These are phyloP conservation scores for Eurotiales sp. DNA, from an alignment of 2,329 filamentous ascomycete species.

Conservation along the genomic window DNA sequence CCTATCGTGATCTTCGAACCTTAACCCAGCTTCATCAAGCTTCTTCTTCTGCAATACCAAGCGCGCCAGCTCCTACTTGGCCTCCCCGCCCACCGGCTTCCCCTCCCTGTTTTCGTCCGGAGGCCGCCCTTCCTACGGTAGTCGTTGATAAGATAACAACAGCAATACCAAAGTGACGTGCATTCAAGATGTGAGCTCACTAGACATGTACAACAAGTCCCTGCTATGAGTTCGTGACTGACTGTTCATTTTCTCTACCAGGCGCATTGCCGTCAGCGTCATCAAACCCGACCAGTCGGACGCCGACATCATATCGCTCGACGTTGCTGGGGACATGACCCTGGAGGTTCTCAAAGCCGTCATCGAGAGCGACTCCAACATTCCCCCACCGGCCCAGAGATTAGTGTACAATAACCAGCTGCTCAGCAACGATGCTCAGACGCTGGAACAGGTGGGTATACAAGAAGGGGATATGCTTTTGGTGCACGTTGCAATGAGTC, in stretches of 20 bases:
- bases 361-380: conserved; percentile 76
- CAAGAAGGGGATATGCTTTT: conserved; percentile 89
- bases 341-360: conserved; percentile 81
- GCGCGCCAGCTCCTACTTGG: too few relatives aligned
- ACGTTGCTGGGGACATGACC: conserved; percentile 78
- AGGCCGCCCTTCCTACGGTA: too few relatives aligned
- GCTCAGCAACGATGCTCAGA: conserved; percentile 72
- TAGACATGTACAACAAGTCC: too few relatives aligned
- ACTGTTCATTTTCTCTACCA: conserved; percentile 34
- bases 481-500: conserved; percentile 60
- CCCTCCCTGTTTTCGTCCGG: too few relatives aligned
- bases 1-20: too few relatives aligned
- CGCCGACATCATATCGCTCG: conserved; percentile 73
- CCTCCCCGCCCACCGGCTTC: too few relatives aligned
- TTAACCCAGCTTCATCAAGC: too few relatives aligned
- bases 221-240: neutral
- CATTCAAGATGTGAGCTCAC: conserved; percentile 4
- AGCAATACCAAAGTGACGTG: too few relatives aligned
- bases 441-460: conserved; percentile 75
- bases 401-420: conserved; percentile 87
- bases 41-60: too few relatives aligned
- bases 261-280: conserved; percentile 85
- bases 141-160: too few relatives aligned
- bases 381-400: conserved; percentile 70
- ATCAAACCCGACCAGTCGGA: conserved; percentile 68